These are phyloP conservation scores for Sphagnum tenellum DNA, from an alignment of 225 moss, liverwort and hornwort genomes.

Conservation along the genomic window DNA sequence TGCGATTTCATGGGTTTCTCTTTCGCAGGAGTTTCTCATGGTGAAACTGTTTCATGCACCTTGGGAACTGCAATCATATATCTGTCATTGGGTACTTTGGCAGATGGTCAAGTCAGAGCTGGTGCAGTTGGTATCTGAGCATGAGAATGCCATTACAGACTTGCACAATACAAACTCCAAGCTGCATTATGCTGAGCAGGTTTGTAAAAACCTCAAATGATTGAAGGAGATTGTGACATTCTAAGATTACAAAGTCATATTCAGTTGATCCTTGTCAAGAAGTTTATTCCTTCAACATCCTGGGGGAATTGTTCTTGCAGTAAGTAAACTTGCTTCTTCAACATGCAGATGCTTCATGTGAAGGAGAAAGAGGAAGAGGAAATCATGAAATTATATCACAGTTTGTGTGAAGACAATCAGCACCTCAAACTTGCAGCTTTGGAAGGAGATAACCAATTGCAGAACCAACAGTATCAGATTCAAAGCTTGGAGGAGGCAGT, in stretches of 20 bases:
- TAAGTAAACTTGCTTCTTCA: neutral
- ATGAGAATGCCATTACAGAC: slow-evolving; percentile 48
- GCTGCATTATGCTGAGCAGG: slow-evolving; percentile 65
- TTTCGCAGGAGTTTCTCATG: too few relatives aligned
- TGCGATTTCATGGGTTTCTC: too few relatives aligned
- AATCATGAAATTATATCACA: slow-evolving; percentile 36
- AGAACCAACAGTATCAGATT: slow-evolving; percentile 43
- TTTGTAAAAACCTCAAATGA: slow-evolving; percentile 3
- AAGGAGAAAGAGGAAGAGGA: slow-evolving; percentile 62
- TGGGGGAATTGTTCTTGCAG: too few relatives aligned
- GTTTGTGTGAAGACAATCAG: slow-evolving; percentile 59
- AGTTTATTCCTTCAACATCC: too few relatives aligned
- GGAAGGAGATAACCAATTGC: slow-evolving; percentile 61
- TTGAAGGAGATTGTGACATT: too few relatives aligned
- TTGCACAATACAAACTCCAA: slow-evolving; percentile 46
- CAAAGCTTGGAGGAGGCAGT: slow-evolving; percentile 49
- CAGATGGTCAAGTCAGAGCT: slow-evolving; percentile 67
- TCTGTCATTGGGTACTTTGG: slow-evolving; percentile 5
- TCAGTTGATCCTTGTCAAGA: too few relatives aligned
- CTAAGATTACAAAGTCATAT: too few relatives aligned
- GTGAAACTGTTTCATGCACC: too few relatives aligned
- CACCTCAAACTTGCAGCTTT: slow-evolving; percentile 34
- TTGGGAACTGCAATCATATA: too few relatives aligned
- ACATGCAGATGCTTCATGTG: slow-evolving; percentile 43
- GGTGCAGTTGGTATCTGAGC: slow-evolving; percentile 43